Evolutionary conservation across 371 early-diverging fungal species (phyloP), one percentile per base, ranked within the genome.

Genomic region (Synchytrium microbalum): DNA sequence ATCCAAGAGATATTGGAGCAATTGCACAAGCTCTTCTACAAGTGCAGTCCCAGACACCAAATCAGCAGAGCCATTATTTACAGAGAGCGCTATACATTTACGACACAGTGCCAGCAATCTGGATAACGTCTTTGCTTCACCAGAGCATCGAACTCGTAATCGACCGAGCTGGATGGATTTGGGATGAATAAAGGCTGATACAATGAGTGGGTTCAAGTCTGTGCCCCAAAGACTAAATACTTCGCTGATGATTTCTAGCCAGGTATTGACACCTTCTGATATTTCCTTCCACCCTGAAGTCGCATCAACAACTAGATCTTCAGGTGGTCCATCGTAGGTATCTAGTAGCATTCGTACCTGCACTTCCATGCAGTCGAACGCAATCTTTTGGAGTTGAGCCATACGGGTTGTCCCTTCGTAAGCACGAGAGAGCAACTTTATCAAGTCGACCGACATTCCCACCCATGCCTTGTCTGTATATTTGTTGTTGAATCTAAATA

Each of bases 391-490:
- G 10, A 38, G 5, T 5, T 5, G 46, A 5, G 19, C 46, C 46
- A 38, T 38, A 10, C 46, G 46, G 46, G 10, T 10, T 38, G 46
- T 29, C 59, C 66, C 66, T 60, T 58, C n/a, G 27, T 23, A 2
- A 61, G 33, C 25, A 23, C 23, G 2, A 3, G 16, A 28, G 60
- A 27, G 61, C 66, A 65, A 3, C 60, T 46, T 3, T 13, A 30
- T 54, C 13, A 10, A 29, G 27, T 60, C 53, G 38, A 28, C 27
- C 60, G 68, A 66, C 61, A 64, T 67, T 13, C 8, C 32, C 1
- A 68, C 30, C 72, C 72, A 71, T 1, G 38, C 14, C 1, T 68
- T 61, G 54, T 71, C 68, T 27, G 62, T 55, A 46, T 56, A 60
- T 28, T 60, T 63, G 38, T 29, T 1, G 24, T 64, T 64, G 29